Evolutionary conservation across 345 rosid genomes (phyloP), one percentile per base, ranked within the genome.

Genomic region (Aquilaria sinensis): DNA sequence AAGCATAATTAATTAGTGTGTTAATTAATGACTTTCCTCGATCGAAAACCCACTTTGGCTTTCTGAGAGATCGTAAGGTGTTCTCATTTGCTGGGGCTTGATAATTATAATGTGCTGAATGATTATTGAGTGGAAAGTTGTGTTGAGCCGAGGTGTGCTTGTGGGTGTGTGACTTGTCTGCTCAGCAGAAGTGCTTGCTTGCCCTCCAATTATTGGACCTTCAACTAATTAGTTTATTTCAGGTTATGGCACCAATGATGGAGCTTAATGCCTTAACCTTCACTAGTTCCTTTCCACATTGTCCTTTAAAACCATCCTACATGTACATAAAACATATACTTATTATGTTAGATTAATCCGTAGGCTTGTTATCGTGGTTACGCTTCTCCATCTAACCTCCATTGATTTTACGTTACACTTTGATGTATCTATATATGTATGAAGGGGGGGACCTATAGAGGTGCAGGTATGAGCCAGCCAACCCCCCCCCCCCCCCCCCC

Each of bases 181-280:
- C 57, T 33, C 53, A 33, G 58, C 63, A 60, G 64, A 70, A 58
- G 78, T 70, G 80, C 34, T 6, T 55, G 69, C 56, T 60, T 49
- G 50, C 57, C 60, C 71, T 63, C 69, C 86, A 85, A 86, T 86
- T 64, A 83, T 81, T 78, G 77, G 66, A 55, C 73, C 50, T 55
- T 53, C 70, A 64, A 71, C 60, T 64, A 49, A 58, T 54, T 62
- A 68, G 51, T 60, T 71, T 64, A 64, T 54, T 65, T 56, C 61
- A 72, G 70, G 66, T 78, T 67, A 75, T 48, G 73, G 64, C 80
- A 77, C 70, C 86, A 82, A 85, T 79, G 81, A 82, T 84, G 84
- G 78, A 64, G 65, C 69, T 80, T 73, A 73, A 81, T 76, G 66
- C 61, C 8, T 3, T 37, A 37, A 37, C 7, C 8, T 37, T 23